A percentile compares a stretch with the other conserved stretches of the same genome.
These are phyloP conservation scores for Waitea zeae DNA, from an alignment of 1,284 basidiomycete genomes.

Conservation along the genomic window DNA sequence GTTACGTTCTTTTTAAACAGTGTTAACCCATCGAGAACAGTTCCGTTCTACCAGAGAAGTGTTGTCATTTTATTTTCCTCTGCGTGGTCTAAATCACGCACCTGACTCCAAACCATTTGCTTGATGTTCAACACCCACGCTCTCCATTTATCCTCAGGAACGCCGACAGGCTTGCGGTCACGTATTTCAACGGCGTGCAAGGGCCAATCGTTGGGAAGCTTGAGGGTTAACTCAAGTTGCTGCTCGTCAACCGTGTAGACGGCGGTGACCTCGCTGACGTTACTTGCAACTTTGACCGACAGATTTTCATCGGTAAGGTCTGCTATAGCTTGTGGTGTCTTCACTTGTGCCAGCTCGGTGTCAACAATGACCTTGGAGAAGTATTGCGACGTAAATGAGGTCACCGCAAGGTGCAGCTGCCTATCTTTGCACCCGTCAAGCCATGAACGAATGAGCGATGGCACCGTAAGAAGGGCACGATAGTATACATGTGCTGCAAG, in stretches of 20 bases:
- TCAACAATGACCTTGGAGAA: slow-evolving; percentile 85
- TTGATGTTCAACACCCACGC: slow-evolving; percentile 91
- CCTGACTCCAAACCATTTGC: too few relatives aligned
- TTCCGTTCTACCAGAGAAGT: slow-evolving; percentile 89
- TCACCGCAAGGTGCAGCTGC: slow-evolving; percentile 63
- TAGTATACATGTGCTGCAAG: slow-evolving; percentile 85
- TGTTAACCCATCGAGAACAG: slow-evolving; percentile 80
- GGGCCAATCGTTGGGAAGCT: slow-evolving; percentile 85
- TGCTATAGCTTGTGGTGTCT: slow-evolving; percentile 40
- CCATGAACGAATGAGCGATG: slow-evolving; percentile 75
- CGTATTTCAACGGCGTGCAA: slow-evolving; percentile 78
- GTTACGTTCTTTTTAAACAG: slow-evolving; percentile 92
- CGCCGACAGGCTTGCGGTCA: slow-evolving; percentile 75
- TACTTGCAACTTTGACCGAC: slow-evolving; percentile 53
- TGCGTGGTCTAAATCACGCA: too few relatives aligned
- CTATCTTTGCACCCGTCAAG: slow-evolving; percentile 81
- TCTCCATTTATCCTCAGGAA: slow-evolving; percentile 83
- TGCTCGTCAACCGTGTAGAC: slow-evolving; percentile 90
- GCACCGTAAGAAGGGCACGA: slow-evolving; percentile 64
- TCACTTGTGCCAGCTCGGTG: slow-evolving; percentile 68
- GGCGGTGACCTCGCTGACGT: slow-evolving; percentile 63
- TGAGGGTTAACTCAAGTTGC: slow-evolving; percentile 78
- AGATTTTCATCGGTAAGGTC: slow-evolving; percentile 73
- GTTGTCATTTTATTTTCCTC: too few relatives aligned
- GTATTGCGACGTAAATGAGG: slow-evolving; percentile 68